Conservation (phyloP, 176 grass and related monocot genomes). For the Triticum turgidum region DNA sequence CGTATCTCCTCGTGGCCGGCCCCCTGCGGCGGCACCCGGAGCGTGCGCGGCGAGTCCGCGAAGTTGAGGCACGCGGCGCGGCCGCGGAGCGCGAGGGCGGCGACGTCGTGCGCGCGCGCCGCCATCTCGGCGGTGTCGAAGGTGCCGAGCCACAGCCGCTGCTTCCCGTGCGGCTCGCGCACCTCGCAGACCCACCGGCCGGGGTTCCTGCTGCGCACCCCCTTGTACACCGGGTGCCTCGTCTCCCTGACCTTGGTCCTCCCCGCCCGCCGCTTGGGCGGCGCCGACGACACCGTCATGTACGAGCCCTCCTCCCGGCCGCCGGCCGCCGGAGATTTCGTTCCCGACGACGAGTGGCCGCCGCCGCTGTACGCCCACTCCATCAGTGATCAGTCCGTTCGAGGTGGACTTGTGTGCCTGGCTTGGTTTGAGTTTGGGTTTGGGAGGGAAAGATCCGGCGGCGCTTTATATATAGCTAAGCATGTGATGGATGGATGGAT, state of each 20-base stretch:
- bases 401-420: background rate
- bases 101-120: conserved; percentile 81
- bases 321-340: conserved; percentile 1
- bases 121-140: conserved; percentile 90
- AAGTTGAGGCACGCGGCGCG: conserved; percentile 78
- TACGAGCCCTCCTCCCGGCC: conserved; percentile 40
- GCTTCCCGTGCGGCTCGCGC: conserved; percentile 60
- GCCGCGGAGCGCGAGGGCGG: conserved; percentile 66
- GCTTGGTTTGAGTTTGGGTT: background rate
- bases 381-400: background rate
- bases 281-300: conserved; percentile 67
- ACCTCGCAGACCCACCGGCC: conserved; percentile 92
- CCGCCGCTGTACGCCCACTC: background rate
- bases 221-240: conserved; percentile 84
- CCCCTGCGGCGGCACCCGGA: conserved; percentile 46
- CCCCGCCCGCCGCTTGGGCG: conserved; percentile 68
- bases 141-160: conserved; percentile 73
- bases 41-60: conserved; percentile 56
- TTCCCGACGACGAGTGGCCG: conserved; percentile 31
- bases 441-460: background rate
- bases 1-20: conserved; percentile 53
- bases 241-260: conserved; percentile 93
- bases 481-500: background rate
- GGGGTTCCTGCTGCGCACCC: conserved; percentile 66
- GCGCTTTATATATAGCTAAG: background rate